Evolutionary conservation across 1,284 basidiomycete species (phyloP).

Genomic region (Fomitopsis betulina): DNA sequence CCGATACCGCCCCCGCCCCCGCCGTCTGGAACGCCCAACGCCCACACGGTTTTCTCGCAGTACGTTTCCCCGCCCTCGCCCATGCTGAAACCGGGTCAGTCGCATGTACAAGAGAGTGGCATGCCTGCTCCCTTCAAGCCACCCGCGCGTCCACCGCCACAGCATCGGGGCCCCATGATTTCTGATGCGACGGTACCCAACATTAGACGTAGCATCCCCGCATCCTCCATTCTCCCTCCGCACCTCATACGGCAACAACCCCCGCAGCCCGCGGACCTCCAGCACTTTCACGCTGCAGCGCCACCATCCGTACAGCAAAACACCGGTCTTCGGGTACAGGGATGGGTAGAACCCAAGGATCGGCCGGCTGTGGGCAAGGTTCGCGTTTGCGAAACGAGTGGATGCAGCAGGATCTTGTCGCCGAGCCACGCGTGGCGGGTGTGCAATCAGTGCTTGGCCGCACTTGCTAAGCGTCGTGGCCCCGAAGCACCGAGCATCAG

Average conservation of each 20-base stretch:
- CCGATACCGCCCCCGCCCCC: not conserved
- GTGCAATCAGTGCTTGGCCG: not conserved
- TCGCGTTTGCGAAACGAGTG: slow-evolving; percentile 1
- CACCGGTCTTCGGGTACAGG: not conserved
- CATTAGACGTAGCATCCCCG: not conserved
- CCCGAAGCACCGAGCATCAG: not conserved
- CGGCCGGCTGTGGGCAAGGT: not conserved
- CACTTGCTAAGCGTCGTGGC: not conserved
- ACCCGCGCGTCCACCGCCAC: not conserved
- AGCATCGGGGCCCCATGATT: not conserved
- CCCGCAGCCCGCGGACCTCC: not conserved
- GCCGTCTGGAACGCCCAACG: not conserved
- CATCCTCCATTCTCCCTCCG: not conserved
- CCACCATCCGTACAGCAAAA: not conserved
- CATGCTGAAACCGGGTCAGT: not conserved
- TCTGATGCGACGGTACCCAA: not conserved
- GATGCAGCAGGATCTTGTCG: slow-evolving; percentile 2
- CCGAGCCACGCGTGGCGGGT: not conserved
- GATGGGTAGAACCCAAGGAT: not conserved
- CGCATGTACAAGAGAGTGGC: not conserved
- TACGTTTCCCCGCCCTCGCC: not conserved
- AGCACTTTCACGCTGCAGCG: not conserved
- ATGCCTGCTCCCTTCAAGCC: not conserved
- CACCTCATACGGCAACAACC: not conserved
- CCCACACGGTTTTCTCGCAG: not conserved